These are phyloP conservation scores for Fonsecaea nubica DNA, from an alignment of 2,329 filamentous ascomycete genomes.

Conservation along the genomic window DNA sequence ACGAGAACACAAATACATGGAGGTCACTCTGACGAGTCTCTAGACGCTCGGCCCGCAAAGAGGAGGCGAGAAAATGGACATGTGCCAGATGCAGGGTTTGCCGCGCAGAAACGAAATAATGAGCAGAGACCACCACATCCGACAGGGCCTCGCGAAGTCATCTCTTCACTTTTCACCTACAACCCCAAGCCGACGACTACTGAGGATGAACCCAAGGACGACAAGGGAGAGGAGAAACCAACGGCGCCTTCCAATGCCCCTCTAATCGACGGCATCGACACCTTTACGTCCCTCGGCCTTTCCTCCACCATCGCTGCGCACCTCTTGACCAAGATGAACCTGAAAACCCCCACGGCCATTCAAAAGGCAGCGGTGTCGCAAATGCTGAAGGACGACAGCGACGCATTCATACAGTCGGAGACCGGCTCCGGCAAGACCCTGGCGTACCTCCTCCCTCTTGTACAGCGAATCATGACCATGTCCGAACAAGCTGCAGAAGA, in stretches of 20 bases:
- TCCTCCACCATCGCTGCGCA: constrained; percentile 81
- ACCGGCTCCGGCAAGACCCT: constrained; percentile 97
- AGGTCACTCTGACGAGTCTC: constrained; percentile 44
- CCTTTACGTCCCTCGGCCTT: constrained; percentile 84
- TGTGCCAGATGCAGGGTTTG: constrained; percentile 38
- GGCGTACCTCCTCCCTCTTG: constrained; percentile 90
- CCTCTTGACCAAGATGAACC: constrained; percentile 79
- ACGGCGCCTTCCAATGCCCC: constrained; percentile 89
- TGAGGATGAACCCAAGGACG: constrained; percentile 44
- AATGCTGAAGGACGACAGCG: constrained; percentile 77
- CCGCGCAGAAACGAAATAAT: constrained; percentile 8
- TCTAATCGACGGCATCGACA: constrained; percentile 79
- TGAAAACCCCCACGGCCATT: constrained; percentile 92
- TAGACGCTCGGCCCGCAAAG: constrained; percentile 47
- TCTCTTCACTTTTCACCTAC: constrained; percentile 90
- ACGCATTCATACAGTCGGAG: constrained; percentile 96
- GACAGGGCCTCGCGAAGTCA: constrained; percentile 64
- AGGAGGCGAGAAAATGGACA: constrained; percentile 51
- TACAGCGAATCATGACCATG: constrained; percentile 83
- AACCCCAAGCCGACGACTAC: constrained; percentile 73
- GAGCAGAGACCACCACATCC: constrained; percentile 14
- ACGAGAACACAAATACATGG: not conserved
- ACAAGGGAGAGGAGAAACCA: constrained; percentile 54
- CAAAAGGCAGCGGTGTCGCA: constrained; percentile 88
- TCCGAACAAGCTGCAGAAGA: constrained; percentile 43